Evolutionary conservation across 345 rosid species (phyloP).

Genomic region (Stellera chamaejasme): DNA sequence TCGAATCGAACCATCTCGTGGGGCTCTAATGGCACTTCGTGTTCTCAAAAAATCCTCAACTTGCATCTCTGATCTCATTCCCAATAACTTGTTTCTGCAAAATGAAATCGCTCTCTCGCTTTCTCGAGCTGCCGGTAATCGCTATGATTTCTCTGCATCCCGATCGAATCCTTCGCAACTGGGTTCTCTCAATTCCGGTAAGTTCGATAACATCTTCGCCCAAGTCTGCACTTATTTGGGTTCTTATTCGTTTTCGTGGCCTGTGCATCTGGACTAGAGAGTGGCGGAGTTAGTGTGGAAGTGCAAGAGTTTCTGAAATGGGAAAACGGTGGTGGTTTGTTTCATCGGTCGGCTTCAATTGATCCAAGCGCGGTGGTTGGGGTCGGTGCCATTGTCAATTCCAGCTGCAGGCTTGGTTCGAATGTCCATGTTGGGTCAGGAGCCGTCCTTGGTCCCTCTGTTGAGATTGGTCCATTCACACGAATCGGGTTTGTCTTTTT

Average conservation of each 20-base stretch:
- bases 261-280: constrained; percentile 24
- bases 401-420: constrained; percentile 44
- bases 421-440: constrained; percentile 61
- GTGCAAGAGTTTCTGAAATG: constrained; percentile 33
- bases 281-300: constrained; percentile 12
- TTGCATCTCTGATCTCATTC: too few relatives aligned
- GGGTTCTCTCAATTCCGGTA: too few relatives aligned
- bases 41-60: too few relatives aligned
- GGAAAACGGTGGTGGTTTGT: constrained; percentile 58
- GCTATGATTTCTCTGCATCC: too few relatives aligned
- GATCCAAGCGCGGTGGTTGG: constrained; percentile 49
- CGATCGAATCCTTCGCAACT: too few relatives aligned
- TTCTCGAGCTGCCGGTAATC: not conserved
- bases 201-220: not conserved
- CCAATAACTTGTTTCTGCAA: too few relatives aligned
- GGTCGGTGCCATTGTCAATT: constrained; percentile 54
- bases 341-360: constrained; percentile 49
- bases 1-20: too few relatives aligned
- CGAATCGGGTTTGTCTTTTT: constrained; percentile 41
- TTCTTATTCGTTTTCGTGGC: not conserved
- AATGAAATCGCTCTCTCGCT: too few relatives aligned
- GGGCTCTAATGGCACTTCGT: too few relatives aligned
- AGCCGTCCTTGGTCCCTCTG: constrained; percentile 57
- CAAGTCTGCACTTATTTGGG: constrained; percentile 5
- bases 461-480: constrained; percentile 44